Percentiles rank a stretch among this genome's conserved stretches.
Evolutionary conservation across 2,329 filamentous ascomycete genomes (phyloP).

Genomic region (Cladosporium sp.): DNA sequence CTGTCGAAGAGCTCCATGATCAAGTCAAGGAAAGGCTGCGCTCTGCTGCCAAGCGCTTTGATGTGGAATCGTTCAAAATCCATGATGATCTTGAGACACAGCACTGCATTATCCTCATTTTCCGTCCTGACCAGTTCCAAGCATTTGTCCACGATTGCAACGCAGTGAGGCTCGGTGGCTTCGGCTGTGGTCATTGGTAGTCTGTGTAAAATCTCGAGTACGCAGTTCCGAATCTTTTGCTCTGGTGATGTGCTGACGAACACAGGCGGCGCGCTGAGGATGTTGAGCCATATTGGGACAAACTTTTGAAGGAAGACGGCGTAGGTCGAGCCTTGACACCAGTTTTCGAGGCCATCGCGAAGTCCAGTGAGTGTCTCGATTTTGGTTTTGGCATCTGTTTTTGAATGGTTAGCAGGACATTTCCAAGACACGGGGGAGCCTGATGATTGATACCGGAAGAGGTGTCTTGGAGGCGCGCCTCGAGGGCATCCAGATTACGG

Average conservation of each 20-base stretch:
- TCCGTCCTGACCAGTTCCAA: slow-evolving; percentile 85
- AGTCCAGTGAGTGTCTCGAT: slow-evolving; percentile 78
- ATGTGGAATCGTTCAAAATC: slow-evolving; percentile 92
- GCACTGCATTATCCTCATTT: slow-evolving; percentile 97
- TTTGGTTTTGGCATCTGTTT: slow-evolving; percentile 72
- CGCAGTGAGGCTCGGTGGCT: slow-evolving; percentile 80
- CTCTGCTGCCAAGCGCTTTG: slow-evolving; percentile 73
- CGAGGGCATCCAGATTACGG: slow-evolving; percentile 43
- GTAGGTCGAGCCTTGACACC: slow-evolving; percentile 74
- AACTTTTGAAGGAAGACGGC: slow-evolving; percentile 77
- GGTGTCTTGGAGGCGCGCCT: slow-evolving; percentile 44
- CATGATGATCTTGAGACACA: slow-evolving; percentile 97
- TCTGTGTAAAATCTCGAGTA: slow-evolving; percentile 91
- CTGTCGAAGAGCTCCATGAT: slow-evolving; percentile 96
- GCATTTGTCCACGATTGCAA: slow-evolving; percentile 83
- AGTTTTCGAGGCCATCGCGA: slow-evolving; percentile 87
- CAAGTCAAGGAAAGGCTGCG: slow-evolving; percentile 83
- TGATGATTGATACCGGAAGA: slow-evolving; percentile 13
- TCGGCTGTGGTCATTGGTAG: slow-evolving; percentile 63
- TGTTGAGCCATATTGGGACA: slow-evolving; percentile 83
- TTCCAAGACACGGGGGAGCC: neutral
- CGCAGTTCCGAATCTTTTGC: slow-evolving; percentile 89
- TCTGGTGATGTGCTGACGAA: slow-evolving; percentile 89
- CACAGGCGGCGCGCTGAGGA: slow-evolving; percentile 79
- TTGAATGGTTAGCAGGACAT: neutral